phyloP scores from a whole-genome alignment of 371 early-diverging fungal species.

The Mucor irregularis region DNA sequence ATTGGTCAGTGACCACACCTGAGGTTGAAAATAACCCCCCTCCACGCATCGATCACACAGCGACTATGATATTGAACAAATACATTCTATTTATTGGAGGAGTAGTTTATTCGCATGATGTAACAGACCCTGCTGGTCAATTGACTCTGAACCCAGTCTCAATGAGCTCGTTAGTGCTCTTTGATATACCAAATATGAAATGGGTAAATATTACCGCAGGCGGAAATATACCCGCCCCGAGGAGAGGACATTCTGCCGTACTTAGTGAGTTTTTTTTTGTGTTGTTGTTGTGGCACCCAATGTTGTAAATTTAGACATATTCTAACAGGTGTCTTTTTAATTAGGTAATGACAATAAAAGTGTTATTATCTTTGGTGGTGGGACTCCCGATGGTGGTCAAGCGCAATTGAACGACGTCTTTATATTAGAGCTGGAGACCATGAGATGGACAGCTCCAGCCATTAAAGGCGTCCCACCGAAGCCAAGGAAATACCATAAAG shows the following conservation, averaged over 20 bases:
- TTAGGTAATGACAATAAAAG: constrained; percentile 23
- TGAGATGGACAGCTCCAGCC: constrained; percentile 42
- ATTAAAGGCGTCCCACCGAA: constrained; percentile 36
- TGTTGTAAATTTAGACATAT: too few species aligned
- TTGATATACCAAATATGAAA: constrained; percentile 26
- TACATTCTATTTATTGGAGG: constrained; percentile 24
- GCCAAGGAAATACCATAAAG: constrained; percentile 45
- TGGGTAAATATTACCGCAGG: constrained; percentile 43
- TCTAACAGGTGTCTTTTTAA: too few species aligned
- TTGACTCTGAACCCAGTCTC: constrained; percentile 38
- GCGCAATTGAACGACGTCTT: constrained; percentile 40
- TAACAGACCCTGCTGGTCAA: constrained; percentile 29
- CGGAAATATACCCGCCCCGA: constrained; percentile 48
- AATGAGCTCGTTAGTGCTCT: constrained; percentile 35
- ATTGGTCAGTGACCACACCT: constrained; percentile 20
- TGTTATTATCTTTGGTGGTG: constrained; percentile 45
- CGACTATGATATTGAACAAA: constrained; percentile 23
- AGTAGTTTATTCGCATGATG: constrained; percentile 19
- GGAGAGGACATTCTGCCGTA: constrained; percentile 44
- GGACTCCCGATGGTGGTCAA: constrained; percentile 21
- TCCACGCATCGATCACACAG: constrained; percentile 34
- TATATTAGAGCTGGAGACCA: constrained; percentile 31
- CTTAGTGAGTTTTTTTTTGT: constrained; percentile 38
- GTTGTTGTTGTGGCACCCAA: too few species aligned
- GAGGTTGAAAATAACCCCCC: constrained; percentile 11